Conservation (phyloP, 2,329 filamentous ascomycete genomes). For the Hawksworthiomyces lignivorus region DNA sequence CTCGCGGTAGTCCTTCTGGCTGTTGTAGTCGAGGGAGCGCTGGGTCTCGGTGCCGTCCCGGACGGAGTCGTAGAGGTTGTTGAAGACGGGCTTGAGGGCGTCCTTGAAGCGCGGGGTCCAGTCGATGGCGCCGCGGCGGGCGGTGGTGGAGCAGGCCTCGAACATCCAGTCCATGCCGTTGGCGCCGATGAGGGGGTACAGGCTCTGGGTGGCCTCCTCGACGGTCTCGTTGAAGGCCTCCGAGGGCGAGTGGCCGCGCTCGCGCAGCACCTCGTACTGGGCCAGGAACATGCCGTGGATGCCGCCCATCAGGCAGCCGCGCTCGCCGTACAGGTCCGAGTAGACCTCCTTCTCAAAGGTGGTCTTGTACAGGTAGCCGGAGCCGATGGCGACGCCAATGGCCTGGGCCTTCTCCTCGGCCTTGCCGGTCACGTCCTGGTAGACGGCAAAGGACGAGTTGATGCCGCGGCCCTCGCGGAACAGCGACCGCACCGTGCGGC, state of each 20-base stretch:
- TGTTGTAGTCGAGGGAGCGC: slow-evolving; percentile 95
- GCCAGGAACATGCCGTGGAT: slow-evolving; percentile 99
- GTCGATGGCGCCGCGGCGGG: slow-evolving; percentile 96
- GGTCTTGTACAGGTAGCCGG: slow-evolving; percentile 99
- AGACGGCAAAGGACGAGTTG: slow-evolving; percentile 98
- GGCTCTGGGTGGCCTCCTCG: slow-evolving; percentile 95
- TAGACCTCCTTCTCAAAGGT: slow-evolving; percentile 99
- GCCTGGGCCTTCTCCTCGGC: slow-evolving; percentile 97
- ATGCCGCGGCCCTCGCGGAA: slow-evolving; percentile 99
- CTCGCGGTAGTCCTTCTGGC: slow-evolving; percentile 90
- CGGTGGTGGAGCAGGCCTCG: slow-evolving; percentile 97
- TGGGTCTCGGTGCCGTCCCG: slow-evolving; percentile 87
- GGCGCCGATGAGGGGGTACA: slow-evolving; percentile 95
- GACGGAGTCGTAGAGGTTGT: slow-evolving; percentile 91
- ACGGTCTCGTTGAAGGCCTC: slow-evolving; percentile 99
- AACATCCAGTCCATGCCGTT: slow-evolving; percentile 99
- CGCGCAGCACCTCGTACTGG: slow-evolving; percentile 99
- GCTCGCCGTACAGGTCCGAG: slow-evolving; percentile 99
- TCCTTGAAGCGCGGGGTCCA: slow-evolving; percentile 98
- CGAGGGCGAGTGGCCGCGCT: slow-evolving; percentile 93
- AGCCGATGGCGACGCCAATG: slow-evolving; percentile 92
- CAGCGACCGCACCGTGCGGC: slow-evolving; percentile 94
- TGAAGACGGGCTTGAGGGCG: slow-evolving; percentile 97
- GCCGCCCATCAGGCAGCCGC: slow-evolving; percentile 98
- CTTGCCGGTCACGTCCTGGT: slow-evolving; percentile 95